A percentile compares a stretch with the other conserved stretches of the same genome.
phyloP scores from a whole-genome alignment of 495 filamentous ascomycete genomes.

The Penicillium robsamsonii region DNA sequence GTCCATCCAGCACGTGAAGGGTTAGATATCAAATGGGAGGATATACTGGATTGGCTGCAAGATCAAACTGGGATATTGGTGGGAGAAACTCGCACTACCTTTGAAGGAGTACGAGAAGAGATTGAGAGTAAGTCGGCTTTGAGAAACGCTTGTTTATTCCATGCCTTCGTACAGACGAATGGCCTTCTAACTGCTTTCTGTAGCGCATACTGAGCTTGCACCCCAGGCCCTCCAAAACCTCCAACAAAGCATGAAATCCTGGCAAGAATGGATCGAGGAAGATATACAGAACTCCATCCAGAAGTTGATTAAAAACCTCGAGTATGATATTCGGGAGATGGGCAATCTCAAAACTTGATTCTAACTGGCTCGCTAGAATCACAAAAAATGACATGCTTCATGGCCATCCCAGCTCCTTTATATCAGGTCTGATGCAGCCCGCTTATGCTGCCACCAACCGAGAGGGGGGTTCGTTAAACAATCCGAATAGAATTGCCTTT shows the following conservation, averaged over 20 bases:
- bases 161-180: not conserved
- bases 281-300: constrained; percentile 5
- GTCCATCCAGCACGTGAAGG: constrained; percentile 9
- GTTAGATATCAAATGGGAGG: not conserved
- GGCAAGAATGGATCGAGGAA: constrained; percentile 15
- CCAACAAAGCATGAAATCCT: constrained; percentile 5
- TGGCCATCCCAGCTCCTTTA: constrained; percentile 21
- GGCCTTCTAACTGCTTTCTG: not conserved
- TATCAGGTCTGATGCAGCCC: constrained; percentile 22
- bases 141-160: not conserved
- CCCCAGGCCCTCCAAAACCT: constrained; percentile 17
- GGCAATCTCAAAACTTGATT: not conserved
- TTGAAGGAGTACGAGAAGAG: constrained; percentile 3
- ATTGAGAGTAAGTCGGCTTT: constrained; percentile 9
- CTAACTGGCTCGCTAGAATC: constrained; percentile 2
- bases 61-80: not conserved
- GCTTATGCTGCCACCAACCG: constrained; percentile 17
- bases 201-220: constrained; percentile 13
- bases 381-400: constrained; percentile 15
- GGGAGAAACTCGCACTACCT: not conserved
- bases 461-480: constrained; percentile 20
- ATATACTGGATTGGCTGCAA: constrained; percentile 1
- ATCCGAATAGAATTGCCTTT: not conserved
- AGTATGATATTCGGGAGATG: too few species aligned
- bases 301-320: not conserved